These are phyloP conservation scores for Hibiscus mutabilis DNA, from an alignment of 345 rosid genomes.

Conservation along the genomic window DNA sequence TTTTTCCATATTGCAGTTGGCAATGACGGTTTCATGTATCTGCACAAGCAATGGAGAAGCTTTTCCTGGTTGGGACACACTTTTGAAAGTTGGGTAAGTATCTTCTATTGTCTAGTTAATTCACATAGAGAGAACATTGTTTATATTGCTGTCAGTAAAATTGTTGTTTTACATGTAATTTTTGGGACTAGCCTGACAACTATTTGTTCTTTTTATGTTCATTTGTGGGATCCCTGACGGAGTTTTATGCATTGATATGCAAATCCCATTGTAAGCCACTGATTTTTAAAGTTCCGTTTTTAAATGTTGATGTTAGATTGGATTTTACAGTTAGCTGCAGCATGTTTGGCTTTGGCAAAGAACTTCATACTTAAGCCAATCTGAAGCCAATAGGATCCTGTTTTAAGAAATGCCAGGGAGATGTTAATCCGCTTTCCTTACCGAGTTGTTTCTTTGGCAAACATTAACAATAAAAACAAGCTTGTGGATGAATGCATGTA, in stretches of 20 bases:
- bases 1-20: slow-evolving; percentile 39
- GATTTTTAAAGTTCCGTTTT: background rate
- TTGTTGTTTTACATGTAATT: background rate
- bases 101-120: background rate
- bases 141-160: background rate
- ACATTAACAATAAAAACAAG: background rate
- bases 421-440: background rate
- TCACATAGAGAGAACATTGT: background rate
- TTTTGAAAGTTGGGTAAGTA: slow-evolving; percentile 65
- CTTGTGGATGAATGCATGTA: background rate
- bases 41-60: slow-evolving; percentile 73
- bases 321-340: background rate
- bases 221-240: background rate
- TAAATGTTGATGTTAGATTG: background rate
- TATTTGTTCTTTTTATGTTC: background rate
- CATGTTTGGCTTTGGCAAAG: background rate
- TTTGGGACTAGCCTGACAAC: background rate
- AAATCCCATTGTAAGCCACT: background rate
- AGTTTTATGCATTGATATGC: background rate
- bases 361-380: background rate
- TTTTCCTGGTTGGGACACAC: slow-evolving; percentile 91
- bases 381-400: background rate
- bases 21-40: slow-evolving; percentile 50
- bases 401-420: background rate
- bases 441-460: background rate